A percentile compares a stretch with the other conserved stretches of the same genome.
Conservation (phyloP, 192 early-diverging fungal species). For the Nowakowskiella sp. region DNA sequence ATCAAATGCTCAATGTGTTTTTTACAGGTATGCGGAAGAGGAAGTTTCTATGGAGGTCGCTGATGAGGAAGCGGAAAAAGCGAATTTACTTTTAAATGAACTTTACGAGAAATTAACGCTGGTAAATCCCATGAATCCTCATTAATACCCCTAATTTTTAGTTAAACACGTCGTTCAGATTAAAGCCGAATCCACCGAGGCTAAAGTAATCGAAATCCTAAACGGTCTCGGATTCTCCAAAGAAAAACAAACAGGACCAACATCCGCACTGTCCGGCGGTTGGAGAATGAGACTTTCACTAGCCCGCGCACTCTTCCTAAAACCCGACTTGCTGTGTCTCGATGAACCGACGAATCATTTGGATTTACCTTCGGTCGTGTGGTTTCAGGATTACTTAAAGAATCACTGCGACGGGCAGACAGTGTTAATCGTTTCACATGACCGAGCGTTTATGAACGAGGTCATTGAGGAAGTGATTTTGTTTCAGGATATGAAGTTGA, state of each 20-base stretch:
- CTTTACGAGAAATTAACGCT: conserved; percentile 5
- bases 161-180: conserved; percentile 52
- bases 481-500: conserved; percentile 60
- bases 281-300: conserved; percentile 86
- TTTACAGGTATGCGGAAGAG: neutral
- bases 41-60: neutral
- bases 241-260: conserved; percentile 41
- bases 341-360: conserved; percentile 86
- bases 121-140: neutral
- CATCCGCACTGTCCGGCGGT: conserved; percentile 64
- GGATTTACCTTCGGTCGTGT: conserved; percentile 85
- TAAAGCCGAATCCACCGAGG: conserved; percentile 54
- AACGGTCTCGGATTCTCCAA: conserved; percentile 65
- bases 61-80: neutral
- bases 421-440: conserved; percentile 80
- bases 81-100: neutral
- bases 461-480: conserved; percentile 59
- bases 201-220: conserved; percentile 63
- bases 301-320: conserved; percentile 73
- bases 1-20: neutral
- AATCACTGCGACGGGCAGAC: conserved; percentile 50
- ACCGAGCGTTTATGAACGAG: conserved; percentile 77
- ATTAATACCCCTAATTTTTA: conserved; percentile 34
- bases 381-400: conserved; percentile 74
- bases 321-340: conserved; percentile 75